These are phyloP conservation scores for Pseudocercospora macadamiae DNA, from an alignment of 2,329 filamentous ascomycete species.

Conservation along the genomic window DNA sequence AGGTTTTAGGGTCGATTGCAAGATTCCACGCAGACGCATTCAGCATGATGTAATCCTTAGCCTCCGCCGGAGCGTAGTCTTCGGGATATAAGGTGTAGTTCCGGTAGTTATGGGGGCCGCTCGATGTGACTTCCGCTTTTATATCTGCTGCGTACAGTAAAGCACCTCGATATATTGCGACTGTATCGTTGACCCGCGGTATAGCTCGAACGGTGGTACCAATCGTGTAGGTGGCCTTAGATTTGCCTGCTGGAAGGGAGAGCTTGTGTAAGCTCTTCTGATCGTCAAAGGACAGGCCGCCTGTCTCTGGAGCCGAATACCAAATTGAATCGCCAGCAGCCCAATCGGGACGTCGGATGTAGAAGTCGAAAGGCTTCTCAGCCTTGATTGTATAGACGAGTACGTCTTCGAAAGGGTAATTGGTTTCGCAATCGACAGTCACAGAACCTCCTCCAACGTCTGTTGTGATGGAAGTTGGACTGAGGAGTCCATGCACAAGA, in stretches of 20 bases:
- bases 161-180: constrained; percentile 41
- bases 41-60: constrained; percentile 35
- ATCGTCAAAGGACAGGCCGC: constrained; percentile 34
- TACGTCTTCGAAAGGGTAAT: constrained; percentile 52
- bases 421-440: constrained; percentile 51
- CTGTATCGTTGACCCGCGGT: constrained; percentile 45
- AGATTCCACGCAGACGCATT: constrained; percentile 40
- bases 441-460: constrained; percentile 44
- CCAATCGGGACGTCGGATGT: constrained; percentile 53
- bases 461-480: constrained; percentile 49
- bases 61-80: constrained; percentile 28
- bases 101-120: constrained; percentile 26
- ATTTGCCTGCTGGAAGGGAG: constrained; percentile 39
- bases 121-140: constrained; percentile 26
- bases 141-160: constrained; percentile 44
- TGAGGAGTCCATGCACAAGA: constrained; percentile 55
- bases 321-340: constrained; percentile 7
- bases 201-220: constrained; percentile 38
- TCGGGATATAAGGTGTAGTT: constrained; percentile 14
- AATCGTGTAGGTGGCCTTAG: constrained; percentile 41
- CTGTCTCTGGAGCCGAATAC: not conserved
- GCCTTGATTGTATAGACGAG: constrained; percentile 47
- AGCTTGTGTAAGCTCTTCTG: constrained; percentile 44
- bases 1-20: constrained; percentile 41
- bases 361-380: constrained; percentile 45